These are phyloP conservation scores for Phytophthora sansomeana DNA, from an alignment of 352 stramenopile genomes.

Conservation along the genomic window DNA sequence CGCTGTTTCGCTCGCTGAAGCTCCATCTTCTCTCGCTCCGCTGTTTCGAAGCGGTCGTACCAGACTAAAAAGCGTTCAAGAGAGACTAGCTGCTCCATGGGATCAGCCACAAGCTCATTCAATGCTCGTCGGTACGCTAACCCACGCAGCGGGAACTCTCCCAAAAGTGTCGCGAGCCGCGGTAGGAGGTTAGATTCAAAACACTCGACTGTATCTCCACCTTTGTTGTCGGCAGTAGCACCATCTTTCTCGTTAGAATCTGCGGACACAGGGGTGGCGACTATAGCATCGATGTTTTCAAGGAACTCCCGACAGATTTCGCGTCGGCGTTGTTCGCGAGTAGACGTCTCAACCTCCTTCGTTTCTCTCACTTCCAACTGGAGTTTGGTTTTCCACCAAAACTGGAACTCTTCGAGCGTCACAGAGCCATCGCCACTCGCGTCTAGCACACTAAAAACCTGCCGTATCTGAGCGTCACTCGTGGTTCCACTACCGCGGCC, in stretches of 20 bases:
- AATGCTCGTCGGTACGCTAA: slow-evolving; percentile 61
- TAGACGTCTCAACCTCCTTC: slow-evolving; percentile 37
- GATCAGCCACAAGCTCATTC: slow-evolving; percentile 46
- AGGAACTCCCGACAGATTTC: slow-evolving; percentile 53
- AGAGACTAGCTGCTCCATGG: slow-evolving; percentile 51
- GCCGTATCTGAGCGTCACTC: slow-evolving; percentile 49
- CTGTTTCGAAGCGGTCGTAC: slow-evolving; percentile 61
- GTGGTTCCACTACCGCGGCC: slow-evolving; percentile 34
- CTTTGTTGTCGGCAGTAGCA: background rate
- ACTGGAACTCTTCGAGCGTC: slow-evolving; percentile 73
- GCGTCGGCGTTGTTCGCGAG: slow-evolving; percentile 27
- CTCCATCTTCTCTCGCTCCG: slow-evolving; percentile 57
- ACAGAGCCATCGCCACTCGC: slow-evolving; percentile 71
- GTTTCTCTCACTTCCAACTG: slow-evolving; percentile 62
- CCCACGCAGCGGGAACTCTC: slow-evolving; percentile 63
- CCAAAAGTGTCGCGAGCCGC: slow-evolving; percentile 56
- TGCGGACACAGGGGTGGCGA: slow-evolving; percentile 3
- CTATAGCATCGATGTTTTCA: slow-evolving; percentile 46
- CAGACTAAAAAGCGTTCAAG: slow-evolving; percentile 60
- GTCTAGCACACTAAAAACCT: slow-evolving; percentile 69
- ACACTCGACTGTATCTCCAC: slow-evolving; percentile 18
- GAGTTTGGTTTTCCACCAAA: slow-evolving; percentile 82
- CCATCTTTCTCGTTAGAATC: background rate
- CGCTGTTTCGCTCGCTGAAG: slow-evolving; percentile 49
- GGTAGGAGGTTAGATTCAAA: slow-evolving; percentile 72